Conservation (phyloP, 2,329 filamentous ascomycete genomes). For the Diaporthe vexans region DNA sequence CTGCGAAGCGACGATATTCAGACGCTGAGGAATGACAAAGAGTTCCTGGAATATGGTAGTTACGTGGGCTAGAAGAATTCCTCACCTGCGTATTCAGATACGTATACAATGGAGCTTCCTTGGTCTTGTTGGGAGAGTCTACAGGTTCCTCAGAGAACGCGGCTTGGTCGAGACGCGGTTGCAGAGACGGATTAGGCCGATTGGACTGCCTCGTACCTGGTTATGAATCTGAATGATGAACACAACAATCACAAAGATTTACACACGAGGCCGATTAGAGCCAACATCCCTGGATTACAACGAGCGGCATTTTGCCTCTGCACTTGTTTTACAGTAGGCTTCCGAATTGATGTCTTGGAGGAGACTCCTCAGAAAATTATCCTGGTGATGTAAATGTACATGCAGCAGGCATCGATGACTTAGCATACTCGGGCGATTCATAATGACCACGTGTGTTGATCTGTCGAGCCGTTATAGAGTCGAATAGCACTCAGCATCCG, state of each 20-base stretch:
- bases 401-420: too few relatives aligned
- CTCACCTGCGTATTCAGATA: too few relatives aligned
- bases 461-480: neutral
- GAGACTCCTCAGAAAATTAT: neutral
- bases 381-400: neutral
- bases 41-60: slow-evolving; percentile 28
- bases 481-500: too few relatives aligned
- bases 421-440: neutral
- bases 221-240: neutral
- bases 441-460: neutral
- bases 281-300: neutral
- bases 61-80: slow-evolving; percentile 23
- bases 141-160: neutral
- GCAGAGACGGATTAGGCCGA: neutral
- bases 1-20: slow-evolving; percentile 30
- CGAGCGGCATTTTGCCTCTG: neutral
- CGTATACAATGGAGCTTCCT: too few relatives aligned
- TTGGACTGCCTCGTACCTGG: too few relatives aligned
- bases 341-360: neutral
- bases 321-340: too few relatives aligned
- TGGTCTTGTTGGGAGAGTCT: too few relatives aligned
- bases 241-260: neutral
- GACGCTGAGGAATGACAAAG: slow-evolving; percentile 11
- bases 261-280: too few relatives aligned
- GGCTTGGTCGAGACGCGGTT: neutral